These are phyloP conservation scores for Sungouiozyma ichnusensis DNA, from an alignment of 805 yeast species.

Conservation along the genomic window DNA sequence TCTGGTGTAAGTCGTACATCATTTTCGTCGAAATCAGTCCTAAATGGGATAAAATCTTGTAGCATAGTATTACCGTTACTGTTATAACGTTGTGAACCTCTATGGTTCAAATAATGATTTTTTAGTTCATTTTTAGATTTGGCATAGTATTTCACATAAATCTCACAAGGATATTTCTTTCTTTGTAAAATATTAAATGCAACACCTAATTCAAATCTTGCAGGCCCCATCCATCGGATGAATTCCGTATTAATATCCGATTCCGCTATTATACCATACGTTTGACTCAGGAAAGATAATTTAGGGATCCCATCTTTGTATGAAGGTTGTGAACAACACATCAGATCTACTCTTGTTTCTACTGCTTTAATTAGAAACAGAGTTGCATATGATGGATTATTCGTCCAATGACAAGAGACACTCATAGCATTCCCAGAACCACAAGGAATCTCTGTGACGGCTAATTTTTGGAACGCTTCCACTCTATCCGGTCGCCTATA, in stretches of 20 bases:
- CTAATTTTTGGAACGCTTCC: slow-evolving; percentile 50
- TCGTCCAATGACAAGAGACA: slow-evolving; percentile 67
- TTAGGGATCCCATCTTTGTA: slow-evolving; percentile 29
- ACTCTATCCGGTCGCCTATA: slow-evolving; percentile 55
- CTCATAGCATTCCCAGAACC: slow-evolving; percentile 96
- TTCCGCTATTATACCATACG: slow-evolving; percentile 87
- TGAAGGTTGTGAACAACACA: slow-evolving; percentile 60
- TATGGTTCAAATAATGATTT: slow-evolving; percentile 34
- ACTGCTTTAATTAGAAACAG: slow-evolving; percentile 61
- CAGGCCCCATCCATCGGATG: slow-evolving; percentile 76
- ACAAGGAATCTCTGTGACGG: slow-evolving; percentile 81
- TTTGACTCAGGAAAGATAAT: slow-evolving; percentile 75
- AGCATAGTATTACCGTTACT: neutral
- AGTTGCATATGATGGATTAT: slow-evolving; percentile 59
- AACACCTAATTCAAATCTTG: slow-evolving; percentile 80
- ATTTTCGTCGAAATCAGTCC: slow-evolving; percentile 4
- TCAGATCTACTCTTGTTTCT: slow-evolving; percentile 59
- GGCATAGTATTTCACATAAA: slow-evolving; percentile 60
- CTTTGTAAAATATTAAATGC: slow-evolving; percentile 44
- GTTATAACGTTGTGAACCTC: slow-evolving; percentile 5
- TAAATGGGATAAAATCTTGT: slow-evolving; percentile 4
- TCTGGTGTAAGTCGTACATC: slow-evolving; percentile 29
- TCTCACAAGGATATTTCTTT: slow-evolving; percentile 70
- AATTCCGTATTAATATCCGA: slow-evolving; percentile 89
- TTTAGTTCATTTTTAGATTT: slow-evolving; percentile 42